Percentiles rank a stretch among this genome's conserved stretches.
Evolutionary conservation across 2,329 filamentous ascomycete genomes (phyloP).

Genomic region (Sphaceloma murrayae): DNA sequence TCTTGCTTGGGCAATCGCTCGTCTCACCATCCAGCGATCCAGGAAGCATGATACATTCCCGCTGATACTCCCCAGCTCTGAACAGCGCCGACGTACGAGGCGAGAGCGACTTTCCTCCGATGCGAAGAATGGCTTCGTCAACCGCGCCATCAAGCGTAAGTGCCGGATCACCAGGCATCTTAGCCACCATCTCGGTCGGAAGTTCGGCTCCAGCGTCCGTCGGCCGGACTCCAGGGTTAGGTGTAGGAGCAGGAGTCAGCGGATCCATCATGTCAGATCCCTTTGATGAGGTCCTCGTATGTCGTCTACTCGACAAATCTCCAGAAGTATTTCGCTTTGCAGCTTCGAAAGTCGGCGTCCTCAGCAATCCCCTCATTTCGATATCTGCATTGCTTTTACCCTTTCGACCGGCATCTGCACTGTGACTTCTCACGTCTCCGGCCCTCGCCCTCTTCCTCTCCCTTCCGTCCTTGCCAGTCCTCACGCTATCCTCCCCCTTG

Average conservation of each 20-base stretch:
- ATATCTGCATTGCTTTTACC: no score
- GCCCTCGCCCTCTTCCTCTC: background rate
- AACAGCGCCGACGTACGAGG: constrained; percentile 5
- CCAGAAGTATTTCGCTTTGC: no score
- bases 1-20: no score
- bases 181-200: constrained; percentile 17
- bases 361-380: no score
- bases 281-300: no score
- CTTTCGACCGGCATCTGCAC: background rate
- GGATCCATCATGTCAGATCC: no score
- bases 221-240: no score
- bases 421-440: background rate
- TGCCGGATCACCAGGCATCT: constrained; percentile 18
- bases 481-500: background rate
- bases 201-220: background rate
- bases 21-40: no score
- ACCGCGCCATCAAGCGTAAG: constrained; percentile 9
- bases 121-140: background rate
- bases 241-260: no score
- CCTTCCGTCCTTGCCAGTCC: background rate
- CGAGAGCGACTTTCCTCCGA: background rate
- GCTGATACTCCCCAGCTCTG: constrained; percentile 3
- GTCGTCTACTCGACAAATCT: no score
- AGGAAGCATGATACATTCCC: constrained; percentile 9
- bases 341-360: no score